Conservation (phyloP, 352 stramenopile species). For the Pythium volutum region DNA sequence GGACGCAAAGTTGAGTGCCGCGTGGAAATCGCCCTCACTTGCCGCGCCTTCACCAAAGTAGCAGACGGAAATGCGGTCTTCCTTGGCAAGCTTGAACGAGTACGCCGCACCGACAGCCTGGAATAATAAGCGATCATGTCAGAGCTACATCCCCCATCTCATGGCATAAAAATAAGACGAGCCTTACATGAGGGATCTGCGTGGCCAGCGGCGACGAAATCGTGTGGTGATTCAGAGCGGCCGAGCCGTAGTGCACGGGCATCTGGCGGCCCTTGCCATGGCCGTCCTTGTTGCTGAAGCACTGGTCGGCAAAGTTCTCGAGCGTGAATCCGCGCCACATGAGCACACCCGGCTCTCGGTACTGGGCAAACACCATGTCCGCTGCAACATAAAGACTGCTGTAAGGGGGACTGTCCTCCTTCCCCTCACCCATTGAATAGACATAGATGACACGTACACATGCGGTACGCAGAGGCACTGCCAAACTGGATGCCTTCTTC, state of each 20-base stretch:
- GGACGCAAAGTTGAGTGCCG: slow-evolving; percentile 95
- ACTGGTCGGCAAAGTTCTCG: slow-evolving; percentile 96
- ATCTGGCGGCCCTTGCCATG: slow-evolving; percentile 97
- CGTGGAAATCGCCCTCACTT: slow-evolving; percentile 97
- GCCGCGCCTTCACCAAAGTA: slow-evolving; percentile 98
- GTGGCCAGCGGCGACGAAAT: slow-evolving; percentile 97
- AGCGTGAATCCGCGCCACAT: slow-evolving; percentile 98
- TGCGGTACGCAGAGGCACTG: slow-evolving; percentile 87
- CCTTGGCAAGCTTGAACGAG: slow-evolving; percentile 93
- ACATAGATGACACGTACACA: slow-evolving; percentile 20
- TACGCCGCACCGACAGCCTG: slow-evolving; percentile 96
- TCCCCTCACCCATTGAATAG: background rate
- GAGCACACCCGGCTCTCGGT: slow-evolving; percentile 95
- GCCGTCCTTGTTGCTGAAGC: slow-evolving; percentile 95
- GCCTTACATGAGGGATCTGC: slow-evolving; percentile 91
- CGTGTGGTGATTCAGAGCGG: slow-evolving; percentile 96
- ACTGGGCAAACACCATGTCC: slow-evolving; percentile 98
- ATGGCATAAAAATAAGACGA: background rate
- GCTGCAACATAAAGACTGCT: slow-evolving; percentile 13
- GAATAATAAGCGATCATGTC: background rate
- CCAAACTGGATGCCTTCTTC: slow-evolving; percentile 97
- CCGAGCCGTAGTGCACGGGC: slow-evolving; percentile 98
- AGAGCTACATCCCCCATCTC: background rate
- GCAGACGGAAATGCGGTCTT: slow-evolving; percentile 89
- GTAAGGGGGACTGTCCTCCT: background rate